These are phyloP conservation scores for Taphrina flavorubra DNA, from an alignment of 1,139 yeast species.

Conservation along the genomic window DNA sequence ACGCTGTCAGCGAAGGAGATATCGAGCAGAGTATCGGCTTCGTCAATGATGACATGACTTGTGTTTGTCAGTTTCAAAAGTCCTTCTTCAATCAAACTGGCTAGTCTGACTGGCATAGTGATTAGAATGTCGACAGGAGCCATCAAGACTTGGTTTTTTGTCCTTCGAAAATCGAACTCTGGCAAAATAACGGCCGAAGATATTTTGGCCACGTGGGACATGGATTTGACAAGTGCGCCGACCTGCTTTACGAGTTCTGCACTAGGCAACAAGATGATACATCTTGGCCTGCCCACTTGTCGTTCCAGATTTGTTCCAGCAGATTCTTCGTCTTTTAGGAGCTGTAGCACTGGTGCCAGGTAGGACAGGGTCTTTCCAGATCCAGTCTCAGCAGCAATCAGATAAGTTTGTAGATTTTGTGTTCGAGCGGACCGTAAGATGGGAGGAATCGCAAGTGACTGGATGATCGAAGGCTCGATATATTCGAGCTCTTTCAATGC, in stretches of 20 bases:
- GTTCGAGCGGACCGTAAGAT: slow-evolving; percentile 47
- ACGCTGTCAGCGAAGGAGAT: slow-evolving; percentile 78
- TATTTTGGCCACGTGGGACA: slow-evolving; percentile 59
- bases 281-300: slow-evolving; percentile 55
- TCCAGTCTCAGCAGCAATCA: slow-evolving; percentile 95
- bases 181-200: slow-evolving; percentile 49
- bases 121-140: slow-evolving; percentile 74
- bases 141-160: slow-evolving; percentile 43
- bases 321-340: slow-evolving; percentile 55
- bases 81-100: slow-evolving; percentile 42
- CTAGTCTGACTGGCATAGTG: slow-evolving; percentile 68
- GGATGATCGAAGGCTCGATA: slow-evolving; percentile 67
- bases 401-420: slow-evolving; percentile 61
- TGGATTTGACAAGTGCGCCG: slow-evolving; percentile 59
- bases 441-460: slow-evolving; percentile 61
- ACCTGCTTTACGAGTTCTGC: slow-evolving; percentile 88
- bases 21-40: slow-evolving; percentile 92
- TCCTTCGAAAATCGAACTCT: slow-evolving; percentile 41
- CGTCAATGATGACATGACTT: slow-evolving; percentile 79
- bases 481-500: slow-evolving; percentile 52
- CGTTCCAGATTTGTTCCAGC: slow-evolving; percentile 46
- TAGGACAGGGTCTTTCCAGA: slow-evolving; percentile 96
- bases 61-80: slow-evolving; percentile 45
- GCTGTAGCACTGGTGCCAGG: slow-evolving; percentile 73
- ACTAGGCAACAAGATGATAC: slow-evolving; percentile 83